Evolutionary conservation across 768 basidiomycete species (phyloP).

Genomic region (Hygrophorus pudorinus): DNA sequence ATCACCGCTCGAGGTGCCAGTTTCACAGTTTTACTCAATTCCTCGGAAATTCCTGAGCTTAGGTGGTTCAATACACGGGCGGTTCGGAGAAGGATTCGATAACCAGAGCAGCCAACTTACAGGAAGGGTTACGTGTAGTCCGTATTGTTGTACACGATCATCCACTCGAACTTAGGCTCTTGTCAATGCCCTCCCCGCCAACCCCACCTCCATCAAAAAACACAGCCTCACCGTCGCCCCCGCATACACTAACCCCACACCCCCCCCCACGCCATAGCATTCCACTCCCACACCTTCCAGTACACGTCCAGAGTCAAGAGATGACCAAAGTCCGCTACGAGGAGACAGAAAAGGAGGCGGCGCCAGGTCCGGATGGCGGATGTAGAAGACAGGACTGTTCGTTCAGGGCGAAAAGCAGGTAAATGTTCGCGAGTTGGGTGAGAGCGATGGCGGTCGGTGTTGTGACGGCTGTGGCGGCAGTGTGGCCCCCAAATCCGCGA

Average conservation of each 20-base stretch:
- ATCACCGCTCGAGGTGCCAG: too few relatives aligned
- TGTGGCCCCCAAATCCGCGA: too few relatives aligned
- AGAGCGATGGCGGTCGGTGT: slow-evolving; percentile 30
- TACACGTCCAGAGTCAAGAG: slow-evolving; percentile 35
- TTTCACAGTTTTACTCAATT: too few relatives aligned
- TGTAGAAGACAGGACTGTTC: slow-evolving; percentile 38
- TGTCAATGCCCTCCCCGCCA: too few relatives aligned
- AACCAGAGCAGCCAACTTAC: too few relatives aligned
- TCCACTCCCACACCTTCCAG: slow-evolving; percentile 37
- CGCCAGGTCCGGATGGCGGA: slow-evolving; percentile 31
- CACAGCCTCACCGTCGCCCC: slow-evolving; percentile 34
- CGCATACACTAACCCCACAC: slow-evolving; percentile 43
- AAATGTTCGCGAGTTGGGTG: slow-evolving; percentile 40
- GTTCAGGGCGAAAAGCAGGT: slow-evolving; percentile 40
- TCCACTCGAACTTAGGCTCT: too few relatives aligned
- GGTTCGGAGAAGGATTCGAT: too few relatives aligned
- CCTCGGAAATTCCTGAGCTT: too few relatives aligned
- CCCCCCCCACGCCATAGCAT: slow-evolving; percentile 44
- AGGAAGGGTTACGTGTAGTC: too few relatives aligned
- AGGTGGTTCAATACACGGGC: too few relatives aligned
- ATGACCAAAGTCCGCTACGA: slow-evolving; percentile 35
- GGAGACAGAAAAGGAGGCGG: slow-evolving; percentile 30
- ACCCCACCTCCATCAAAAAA: slow-evolving; percentile 29
- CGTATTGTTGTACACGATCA: too few relatives aligned
- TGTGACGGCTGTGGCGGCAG: slow-evolving; percentile 10